Evolutionary conservation across 140 eudicot species (phyloP).

Genomic region (Bidens hawaiensis): DNA sequence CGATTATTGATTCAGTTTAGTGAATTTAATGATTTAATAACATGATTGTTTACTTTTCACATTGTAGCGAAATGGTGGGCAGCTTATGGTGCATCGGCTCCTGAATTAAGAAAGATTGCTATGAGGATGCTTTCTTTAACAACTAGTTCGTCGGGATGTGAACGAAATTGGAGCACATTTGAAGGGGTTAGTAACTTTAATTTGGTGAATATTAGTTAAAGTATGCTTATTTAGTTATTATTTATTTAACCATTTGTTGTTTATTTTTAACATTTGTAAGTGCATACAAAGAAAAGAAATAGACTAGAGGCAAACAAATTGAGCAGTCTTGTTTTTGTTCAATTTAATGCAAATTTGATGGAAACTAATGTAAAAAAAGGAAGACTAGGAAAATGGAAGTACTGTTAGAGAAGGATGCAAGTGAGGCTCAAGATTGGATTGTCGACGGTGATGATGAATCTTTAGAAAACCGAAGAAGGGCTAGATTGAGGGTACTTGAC

Average conservation of each 20-base stretch:
- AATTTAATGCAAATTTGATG: background rate
- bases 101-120: background rate
- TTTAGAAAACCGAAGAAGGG: too few relatives aligned
- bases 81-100: background rate
- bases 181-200: background rate
- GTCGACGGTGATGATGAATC: too few relatives aligned
- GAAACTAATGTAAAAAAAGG: too few relatives aligned
- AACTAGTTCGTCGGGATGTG: conserved; percentile 9
- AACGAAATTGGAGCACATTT: background rate
- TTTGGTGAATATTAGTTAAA: too few relatives aligned
- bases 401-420: too few relatives aligned
- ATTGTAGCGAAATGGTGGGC: conserved; percentile 5
- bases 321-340: background rate
- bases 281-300: background rate
- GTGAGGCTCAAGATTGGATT: too few relatives aligned
- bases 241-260: too few relatives aligned
- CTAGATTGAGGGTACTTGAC: too few relatives aligned
- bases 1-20: background rate
- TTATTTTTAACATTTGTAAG: background rate
- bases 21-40: too few relatives aligned
- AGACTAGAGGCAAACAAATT: background rate
- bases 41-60: too few relatives aligned
- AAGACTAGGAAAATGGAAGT: too few relatives aligned
- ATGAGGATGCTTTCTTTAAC: conserved; percentile 7
- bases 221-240: too few relatives aligned